These are phyloP conservation scores for Pythium monospermum DNA, from an alignment of 352 stramenopile genomes.

Conservation along the genomic window DNA sequence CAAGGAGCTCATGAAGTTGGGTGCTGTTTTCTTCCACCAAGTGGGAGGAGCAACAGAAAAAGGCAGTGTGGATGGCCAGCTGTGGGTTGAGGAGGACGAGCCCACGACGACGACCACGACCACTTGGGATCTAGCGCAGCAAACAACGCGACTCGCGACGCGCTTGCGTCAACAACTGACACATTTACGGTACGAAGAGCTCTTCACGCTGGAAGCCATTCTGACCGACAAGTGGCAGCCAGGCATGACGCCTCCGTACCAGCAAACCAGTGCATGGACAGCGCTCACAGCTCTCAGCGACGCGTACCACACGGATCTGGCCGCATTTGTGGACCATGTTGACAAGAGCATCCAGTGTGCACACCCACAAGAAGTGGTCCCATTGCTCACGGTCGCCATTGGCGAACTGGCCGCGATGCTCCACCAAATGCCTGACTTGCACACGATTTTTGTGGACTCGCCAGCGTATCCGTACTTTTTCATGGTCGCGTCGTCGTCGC, in stretches of 20 bases:
- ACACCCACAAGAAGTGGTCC: neutral
- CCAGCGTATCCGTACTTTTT: slow-evolving; percentile 70
- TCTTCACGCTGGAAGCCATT: neutral
- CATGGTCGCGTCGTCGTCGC: slow-evolving; percentile 49
- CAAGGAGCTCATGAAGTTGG: too few relatives aligned
- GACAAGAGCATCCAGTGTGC: neutral
- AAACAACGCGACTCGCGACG: too few relatives aligned
- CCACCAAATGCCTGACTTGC: slow-evolving; percentile 56
- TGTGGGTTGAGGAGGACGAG: slow-evolving; percentile 9
- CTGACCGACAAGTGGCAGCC: neutral
- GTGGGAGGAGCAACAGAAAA: too few relatives aligned
- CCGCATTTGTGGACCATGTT: neutral
- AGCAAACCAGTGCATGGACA: neutral
- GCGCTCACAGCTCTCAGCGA: neutral
- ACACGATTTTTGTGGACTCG: slow-evolving; percentile 42
- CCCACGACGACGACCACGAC: neutral
- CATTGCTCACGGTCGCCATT: slow-evolving; percentile 7
- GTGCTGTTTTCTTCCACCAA: too few relatives aligned
- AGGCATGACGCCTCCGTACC: neutral
- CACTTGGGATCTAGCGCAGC: too few relatives aligned
- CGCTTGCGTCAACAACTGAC: neutral
- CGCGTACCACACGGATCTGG: neutral
- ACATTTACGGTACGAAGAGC: neutral
- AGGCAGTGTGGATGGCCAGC: too few relatives aligned
- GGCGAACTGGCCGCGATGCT: slow-evolving; percentile 30